Base-by-base conservation (phyloP, 306 rosid genomes). In the Abrus pulchellus region DNA sequence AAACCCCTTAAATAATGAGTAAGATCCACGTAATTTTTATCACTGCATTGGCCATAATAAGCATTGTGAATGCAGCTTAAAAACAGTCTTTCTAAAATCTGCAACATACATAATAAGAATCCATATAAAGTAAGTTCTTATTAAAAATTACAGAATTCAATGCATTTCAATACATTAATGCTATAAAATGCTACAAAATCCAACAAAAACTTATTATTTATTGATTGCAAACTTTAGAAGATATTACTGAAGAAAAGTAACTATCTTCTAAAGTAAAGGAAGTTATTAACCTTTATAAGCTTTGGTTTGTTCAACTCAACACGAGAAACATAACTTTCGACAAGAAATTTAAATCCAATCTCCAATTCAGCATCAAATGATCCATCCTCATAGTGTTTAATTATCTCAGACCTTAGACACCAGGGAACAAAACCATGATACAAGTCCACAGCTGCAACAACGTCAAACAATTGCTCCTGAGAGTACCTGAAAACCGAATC, bases 371-470 rank as follows among this genome's bases (percentile, higher is more conserved):
- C 99, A 78, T 96, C 97, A 85, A 96, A 93, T 30, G 98, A 90
- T 48, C 99, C 99, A 75, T 96, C 97, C 1, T 93, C 94, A 83
- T 86, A 6, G 45, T 61, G 78, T 68, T 75, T 87, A 68, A 88
- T 28, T 71, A 93, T 66, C 44, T 86, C 90, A 0, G 99, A 93
- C 78, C 93, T 89, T 85, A 89, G 97, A 86, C 99, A 96, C 98
- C 98, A 96, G 6, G 99, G 98, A 49, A 96, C 97, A 88, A 96
- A 96, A 77, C 90, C 99, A 84, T 89, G 93, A 84, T 96, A 96
- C 76, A 89, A 86, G 77, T 92, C 99, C 68, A 96, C 98, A 52
- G 97, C 98, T 3, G 98, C 93, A 85, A 93, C 97, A 30, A 96
- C 98, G 74, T 90, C 87, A 79, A 78, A 93, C 75, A 96, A 81